Base-by-base conservation (phyloP, 208 protist species). In the Trypanosoma theileri region DNA sequence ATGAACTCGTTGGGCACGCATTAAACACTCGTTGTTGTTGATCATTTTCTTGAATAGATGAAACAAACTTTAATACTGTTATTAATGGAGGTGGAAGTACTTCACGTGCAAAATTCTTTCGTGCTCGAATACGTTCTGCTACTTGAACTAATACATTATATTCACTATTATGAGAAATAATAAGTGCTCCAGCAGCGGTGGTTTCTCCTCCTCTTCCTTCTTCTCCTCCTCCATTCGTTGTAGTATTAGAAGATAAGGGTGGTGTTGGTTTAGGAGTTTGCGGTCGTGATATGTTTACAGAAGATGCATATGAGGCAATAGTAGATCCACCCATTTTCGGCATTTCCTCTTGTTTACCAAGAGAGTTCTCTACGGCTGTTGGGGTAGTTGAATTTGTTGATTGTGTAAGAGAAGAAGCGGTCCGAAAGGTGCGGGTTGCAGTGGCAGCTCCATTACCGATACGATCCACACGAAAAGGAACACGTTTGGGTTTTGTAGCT, bases 391-490 rank as follows among this genome's bases (percentile, higher is more conserved):
- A 9, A n/a, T 1, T 48, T 48, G 1, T 9, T n/a, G 44, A n/a
- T 48, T 48, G 44, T 48, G 44, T 48, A 48, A 48, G 11, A 11
- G 44, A 26, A 12, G 35, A 28, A 17, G 17, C 24, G 6, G 21
- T 22, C 21, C 42, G 24, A 19, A 52, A 24, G 16, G n/a, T 41
- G 24, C 66, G 66, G 21, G 35, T 10, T 51, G 51, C 62, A 24
- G 69, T 74, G 31, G 59, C 69, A 13, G 54, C 56, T 17, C 69
- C 69, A 59, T 64, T 60, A 0, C 62, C 69, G 4, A 74, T 21
- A 48, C 69, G 69, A 56, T 74, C 35, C 35, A 74, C 69, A 21
- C 69, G 69, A 68, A 74, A 74, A 57, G 69, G 69, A 24, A 35
- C 60, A 56, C 69, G 69, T 56, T 31, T 54, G 10, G 8, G 11